A percentile compares a stretch with the other conserved stretches of the same genome.
Evolutionary conservation across 2,329 filamentous ascomycete species (phyloP).

Genomic region (Pestalotiopsis sp.): DNA sequence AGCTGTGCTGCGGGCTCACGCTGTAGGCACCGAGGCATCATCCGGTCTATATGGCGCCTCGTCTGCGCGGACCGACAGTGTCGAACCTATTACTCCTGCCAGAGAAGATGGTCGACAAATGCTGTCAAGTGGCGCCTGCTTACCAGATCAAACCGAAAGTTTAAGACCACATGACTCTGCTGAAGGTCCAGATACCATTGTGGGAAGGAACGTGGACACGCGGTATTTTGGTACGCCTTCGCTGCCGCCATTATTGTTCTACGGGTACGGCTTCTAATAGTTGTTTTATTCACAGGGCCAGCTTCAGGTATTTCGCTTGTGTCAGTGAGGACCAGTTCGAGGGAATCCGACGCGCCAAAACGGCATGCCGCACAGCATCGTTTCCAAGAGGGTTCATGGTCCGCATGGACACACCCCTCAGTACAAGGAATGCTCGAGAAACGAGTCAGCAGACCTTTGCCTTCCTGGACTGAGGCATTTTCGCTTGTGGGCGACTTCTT

Average conservation of each 20-base stretch:
- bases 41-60: not conserved
- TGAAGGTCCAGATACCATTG: not conserved
- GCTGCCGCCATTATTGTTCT: not conserved
- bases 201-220: not conserved
- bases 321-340: not conserved
- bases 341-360: not conserved
- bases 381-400: constrained; percentile 3
- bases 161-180: not conserved
- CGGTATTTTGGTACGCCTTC: constrained; percentile 1
- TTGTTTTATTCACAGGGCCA: not conserved
- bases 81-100: not conserved
- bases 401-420: not conserved
- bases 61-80: not conserved
- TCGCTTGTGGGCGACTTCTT: constrained; percentile 6
- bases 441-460: not conserved
- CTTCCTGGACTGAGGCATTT: not conserved
- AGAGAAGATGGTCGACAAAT: not conserved
- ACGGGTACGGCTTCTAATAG: not conserved
- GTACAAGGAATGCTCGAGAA: not conserved
- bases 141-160: not conserved
- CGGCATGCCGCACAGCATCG: not conserved
- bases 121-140: not conserved
- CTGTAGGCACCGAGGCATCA: not conserved
- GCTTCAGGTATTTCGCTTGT: constrained; percentile 3
- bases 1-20: not conserved